Conservation (phyloP, 306 rosid genomes). For the Gastrolobium bilobum region DNA sequence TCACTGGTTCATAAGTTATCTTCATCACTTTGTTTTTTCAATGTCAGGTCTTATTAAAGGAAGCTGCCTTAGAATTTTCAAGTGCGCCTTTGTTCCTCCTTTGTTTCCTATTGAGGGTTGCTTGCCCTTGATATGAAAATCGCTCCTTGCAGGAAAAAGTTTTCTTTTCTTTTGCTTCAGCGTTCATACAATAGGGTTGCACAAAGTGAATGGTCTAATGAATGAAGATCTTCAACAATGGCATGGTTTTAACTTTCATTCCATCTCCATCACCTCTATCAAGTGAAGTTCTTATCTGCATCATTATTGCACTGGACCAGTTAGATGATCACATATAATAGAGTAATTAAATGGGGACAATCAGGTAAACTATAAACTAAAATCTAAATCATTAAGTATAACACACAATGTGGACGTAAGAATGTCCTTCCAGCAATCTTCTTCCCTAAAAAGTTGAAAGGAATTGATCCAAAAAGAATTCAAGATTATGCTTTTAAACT, state of each 20-base stretch:
- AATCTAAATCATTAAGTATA: too few relatives aligned
- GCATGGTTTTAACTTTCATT: neutral
- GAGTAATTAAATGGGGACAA: neutral
- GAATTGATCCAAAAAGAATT: neutral
- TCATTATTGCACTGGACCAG: neutral
- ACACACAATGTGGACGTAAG: too few relatives aligned
- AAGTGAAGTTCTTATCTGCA: neutral
- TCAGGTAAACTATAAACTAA: neutral
- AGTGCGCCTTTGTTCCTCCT: slow-evolving; percentile 25
- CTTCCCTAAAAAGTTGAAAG: neutral
- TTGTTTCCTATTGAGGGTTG: slow-evolving; percentile 22
- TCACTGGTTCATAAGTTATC: slow-evolving; percentile 28
- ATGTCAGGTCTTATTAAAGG: slow-evolving; percentile 38
- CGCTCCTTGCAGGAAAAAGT: neutral
- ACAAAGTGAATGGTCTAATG: neutral
- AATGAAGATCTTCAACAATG: slow-evolving; percentile 10
- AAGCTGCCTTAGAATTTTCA: slow-evolving; percentile 45
- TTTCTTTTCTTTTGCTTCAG: neutral
- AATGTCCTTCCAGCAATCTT: neutral
- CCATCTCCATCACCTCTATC: neutral
- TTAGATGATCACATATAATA: neutral
- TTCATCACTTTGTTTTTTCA: slow-evolving; percentile 39
- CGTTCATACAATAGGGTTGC: neutral
- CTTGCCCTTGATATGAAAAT: slow-evolving; percentile 38
- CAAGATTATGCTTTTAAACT: too few relatives aligned